Conservation (phyloP, 345 rosid species). For the Orychophragmus violaceus region DNA sequence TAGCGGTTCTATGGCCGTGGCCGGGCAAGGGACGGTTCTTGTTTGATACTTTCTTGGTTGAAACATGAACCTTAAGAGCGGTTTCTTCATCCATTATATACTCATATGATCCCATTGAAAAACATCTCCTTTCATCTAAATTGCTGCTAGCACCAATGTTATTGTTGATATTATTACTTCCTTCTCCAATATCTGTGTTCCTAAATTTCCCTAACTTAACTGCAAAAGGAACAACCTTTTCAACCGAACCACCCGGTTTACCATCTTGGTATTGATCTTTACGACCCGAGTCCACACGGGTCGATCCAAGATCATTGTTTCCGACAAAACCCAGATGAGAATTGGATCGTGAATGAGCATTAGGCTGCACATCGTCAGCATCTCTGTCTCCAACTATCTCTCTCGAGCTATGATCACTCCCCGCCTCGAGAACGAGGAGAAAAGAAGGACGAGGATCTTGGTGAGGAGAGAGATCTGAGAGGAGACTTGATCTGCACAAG, state of each 20-base stretch:
- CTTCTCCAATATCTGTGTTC: slow-evolving; percentile 61
- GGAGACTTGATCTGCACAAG: slow-evolving; percentile 71
- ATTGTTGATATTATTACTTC: slow-evolving; percentile 20
- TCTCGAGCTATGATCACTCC: slow-evolving; percentile 69
- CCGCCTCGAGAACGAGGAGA: slow-evolving; percentile 86
- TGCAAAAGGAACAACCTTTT: slow-evolving; percentile 60
- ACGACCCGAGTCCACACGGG: slow-evolving; percentile 29
- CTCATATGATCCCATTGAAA: slow-evolving; percentile 97
- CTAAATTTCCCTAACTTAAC: slow-evolving; percentile 80
- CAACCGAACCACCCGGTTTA: slow-evolving; percentile 40
- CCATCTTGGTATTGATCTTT: slow-evolving; percentile 30
- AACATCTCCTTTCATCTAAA: slow-evolving; percentile 69
- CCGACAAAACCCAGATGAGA: slow-evolving; percentile 16
- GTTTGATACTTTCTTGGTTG: slow-evolving; percentile 54
- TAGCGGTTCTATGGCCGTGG: slow-evolving; percentile 58
- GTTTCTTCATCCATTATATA: slow-evolving; percentile 82
- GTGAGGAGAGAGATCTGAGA: slow-evolving; percentile 59
- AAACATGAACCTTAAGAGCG: slow-evolving; percentile 67
- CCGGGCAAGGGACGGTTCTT: slow-evolving; percentile 40
- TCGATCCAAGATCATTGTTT: slow-evolving; percentile 33
- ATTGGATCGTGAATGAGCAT: slow-evolving; percentile 32
- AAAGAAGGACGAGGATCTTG: slow-evolving; percentile 47
- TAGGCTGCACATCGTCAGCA: background rate
- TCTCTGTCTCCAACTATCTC: slow-evolving; percentile 56
- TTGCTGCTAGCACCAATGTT: slow-evolving; percentile 34